phyloP scores from a whole-genome alignment of 257 asterid species.

The Solanum ahanhuiri region DNA sequence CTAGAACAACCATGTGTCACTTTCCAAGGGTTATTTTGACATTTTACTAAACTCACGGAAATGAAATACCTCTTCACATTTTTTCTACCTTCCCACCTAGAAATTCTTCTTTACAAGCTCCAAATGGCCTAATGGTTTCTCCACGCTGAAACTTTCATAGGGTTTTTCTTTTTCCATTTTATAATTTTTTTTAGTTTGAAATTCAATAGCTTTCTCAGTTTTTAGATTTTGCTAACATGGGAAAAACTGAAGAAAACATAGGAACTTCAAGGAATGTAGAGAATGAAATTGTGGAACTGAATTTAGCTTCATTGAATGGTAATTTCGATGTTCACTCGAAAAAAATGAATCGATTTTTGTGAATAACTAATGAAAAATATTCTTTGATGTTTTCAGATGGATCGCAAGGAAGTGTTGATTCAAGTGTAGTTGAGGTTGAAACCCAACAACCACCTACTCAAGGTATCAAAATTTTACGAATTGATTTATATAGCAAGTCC shows the following conservation, averaged over 20 bases:
- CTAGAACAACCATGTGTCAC: background rate
- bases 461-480: conserved; percentile 20
- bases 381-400: conserved; percentile 21
- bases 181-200: too few relatives aligned
- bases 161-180: too few relatives aligned
- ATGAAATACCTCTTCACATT: background rate
- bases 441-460: conserved; percentile 16
- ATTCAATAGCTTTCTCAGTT: background rate
- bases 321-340: background rate
- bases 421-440: conserved; percentile 32
- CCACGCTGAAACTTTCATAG: too few relatives aligned
- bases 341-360: background rate
- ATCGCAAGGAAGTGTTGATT: conserved; percentile 35
- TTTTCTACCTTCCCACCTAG: background rate
- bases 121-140: background rate
- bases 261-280: conserved; percentile 13
- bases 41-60: background rate
- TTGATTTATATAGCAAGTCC: too few relatives aligned
- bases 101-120: background rate
- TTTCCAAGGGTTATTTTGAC: conserved; percentile 19
- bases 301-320: conserved; percentile 16
- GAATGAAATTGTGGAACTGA: conserved; percentile 11
- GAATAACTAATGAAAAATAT: conserved; percentile 45
- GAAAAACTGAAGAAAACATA: conserved; percentile 7
- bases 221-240: conserved; percentile 13